Evolutionary conservation across 345 rosid species (phyloP).

Genomic region (Mangifera indica): DNA sequence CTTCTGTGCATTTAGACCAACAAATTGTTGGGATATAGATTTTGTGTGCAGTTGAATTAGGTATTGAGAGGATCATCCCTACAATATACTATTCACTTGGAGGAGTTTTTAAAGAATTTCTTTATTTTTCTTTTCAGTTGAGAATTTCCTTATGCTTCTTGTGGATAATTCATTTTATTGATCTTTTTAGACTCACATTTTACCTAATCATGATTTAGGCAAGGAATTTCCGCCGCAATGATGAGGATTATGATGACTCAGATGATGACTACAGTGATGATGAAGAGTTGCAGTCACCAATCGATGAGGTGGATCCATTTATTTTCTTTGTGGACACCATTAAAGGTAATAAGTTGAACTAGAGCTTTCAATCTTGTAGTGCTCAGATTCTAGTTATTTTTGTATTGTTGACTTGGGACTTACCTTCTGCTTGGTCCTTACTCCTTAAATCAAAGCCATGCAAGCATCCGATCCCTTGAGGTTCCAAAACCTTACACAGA

Average conservation of each 20-base stretch:
- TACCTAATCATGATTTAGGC: slow-evolving; percentile 39
- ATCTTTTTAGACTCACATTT: background rate
- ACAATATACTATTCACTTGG: background rate
- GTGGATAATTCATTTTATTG: background rate
- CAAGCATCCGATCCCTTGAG: slow-evolving; percentile 75
- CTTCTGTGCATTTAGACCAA: background rate
- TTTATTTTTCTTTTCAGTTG: background rate
- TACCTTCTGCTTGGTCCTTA: background rate
- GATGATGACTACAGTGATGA: slow-evolving; percentile 94
- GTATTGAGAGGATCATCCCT: background rate
- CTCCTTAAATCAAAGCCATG: slow-evolving; percentile 46
- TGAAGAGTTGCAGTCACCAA: slow-evolving; percentile 92
- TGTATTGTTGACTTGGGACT: background rate
- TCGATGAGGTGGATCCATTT: slow-evolving; percentile 97
- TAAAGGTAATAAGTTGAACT: slow-evolving; percentile 48
- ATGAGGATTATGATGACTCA: slow-evolving; percentile 65
- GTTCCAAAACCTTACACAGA: slow-evolving; percentile 80
- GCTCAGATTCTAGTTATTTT: background rate
- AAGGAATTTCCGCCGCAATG: slow-evolving; percentile 66
- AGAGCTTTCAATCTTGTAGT: background rate
- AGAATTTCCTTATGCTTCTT: background rate
- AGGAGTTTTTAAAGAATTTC: background rate
- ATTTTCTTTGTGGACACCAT: slow-evolving; percentile 83
- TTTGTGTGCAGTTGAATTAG: background rate
- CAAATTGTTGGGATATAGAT: background rate